A percentile compares a stretch with the other conserved stretches of the same genome.
These are phyloP conservation scores for Trapa bicornis DNA, from an alignment of 345 rosid species.

Conservation along the genomic window DNA sequence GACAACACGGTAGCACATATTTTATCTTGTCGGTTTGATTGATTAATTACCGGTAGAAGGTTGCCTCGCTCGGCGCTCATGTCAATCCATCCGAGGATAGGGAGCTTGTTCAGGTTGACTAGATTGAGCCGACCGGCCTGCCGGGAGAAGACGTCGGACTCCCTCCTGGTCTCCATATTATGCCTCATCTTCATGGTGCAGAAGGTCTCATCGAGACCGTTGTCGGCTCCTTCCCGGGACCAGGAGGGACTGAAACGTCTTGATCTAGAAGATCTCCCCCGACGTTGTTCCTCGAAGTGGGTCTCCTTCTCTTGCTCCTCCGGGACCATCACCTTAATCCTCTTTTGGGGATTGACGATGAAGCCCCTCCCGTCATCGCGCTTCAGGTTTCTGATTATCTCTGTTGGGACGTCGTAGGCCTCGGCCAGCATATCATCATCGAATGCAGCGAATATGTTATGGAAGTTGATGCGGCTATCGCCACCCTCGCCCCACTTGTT, in stretches of 20 bases:
- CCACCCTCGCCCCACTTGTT: too few relatives aligned
- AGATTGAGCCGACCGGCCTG: conserved; percentile 21
- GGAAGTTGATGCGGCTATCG: conserved; percentile 4
- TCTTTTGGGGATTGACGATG: conserved; percentile 10
- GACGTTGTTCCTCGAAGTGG: background rate
- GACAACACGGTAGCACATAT: too few relatives aligned
- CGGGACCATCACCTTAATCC: conserved; percentile 10
- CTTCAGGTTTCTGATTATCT: conserved; percentile 9
- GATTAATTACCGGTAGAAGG: conserved; percentile 14
- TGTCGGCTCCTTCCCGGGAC: conserved; percentile 1
- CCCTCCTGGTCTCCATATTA: conserved; percentile 15
- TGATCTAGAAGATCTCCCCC: background rate
- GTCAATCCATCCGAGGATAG: conserved; percentile 16
- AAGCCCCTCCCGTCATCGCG: conserved; percentile 12
- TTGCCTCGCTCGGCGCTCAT: conserved; percentile 26
- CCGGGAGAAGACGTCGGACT: conserved; percentile 18
- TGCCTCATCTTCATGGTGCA: conserved; percentile 23
- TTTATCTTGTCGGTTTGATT: background rate
- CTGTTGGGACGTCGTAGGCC: conserved; percentile 15
- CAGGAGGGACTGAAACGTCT: background rate
- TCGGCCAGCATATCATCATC: conserved; percentile 19
- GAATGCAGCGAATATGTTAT: conserved; percentile 18
- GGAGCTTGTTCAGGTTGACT: conserved; percentile 20
- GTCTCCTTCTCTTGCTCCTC: conserved; percentile 6
- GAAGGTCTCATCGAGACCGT: conserved; percentile 23